Base-by-base conservation (phyloP, 306 rosid species). In the Cicer pinnatifidum region DNA sequence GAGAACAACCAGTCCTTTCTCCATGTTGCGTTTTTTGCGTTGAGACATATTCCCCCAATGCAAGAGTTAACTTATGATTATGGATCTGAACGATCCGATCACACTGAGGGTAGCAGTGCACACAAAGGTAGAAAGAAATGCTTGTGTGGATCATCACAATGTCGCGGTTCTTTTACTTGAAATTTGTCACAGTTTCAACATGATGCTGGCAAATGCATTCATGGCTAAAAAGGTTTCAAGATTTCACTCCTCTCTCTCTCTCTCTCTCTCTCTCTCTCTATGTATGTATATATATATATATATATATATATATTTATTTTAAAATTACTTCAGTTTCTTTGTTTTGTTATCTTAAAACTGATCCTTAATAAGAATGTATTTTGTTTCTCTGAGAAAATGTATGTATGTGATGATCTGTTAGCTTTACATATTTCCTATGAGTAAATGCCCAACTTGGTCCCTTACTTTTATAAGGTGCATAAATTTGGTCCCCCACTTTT, bases 51-150 rank as follows among this genome's bases (percentile, higher is more conserved):
- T 71, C 86, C 95, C 4, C 90, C 90, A 15, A 72, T 89, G 91
- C 79, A 81, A 59, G 91, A 89, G 84, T 81, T 89, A 78, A 87
- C 95, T 1, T 89, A 82, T 80, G 95, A 87, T 69, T 87, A 87
- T n/a, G 91, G 95, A 40, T 20, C 37, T 78, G 12, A 82, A 11
- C 13, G 35, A 7, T 54, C 91, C 40, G 80, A 19, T 59, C 75
- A 39, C 45, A 79, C 61, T 6, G 87, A n/a, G 75, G 77, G 84
- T 65, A 58, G 80, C 66, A 77, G 68, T 53, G 71, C 81, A 20
- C 68, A 8, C 73, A 82, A 64, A 50, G 80, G 87, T 77, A 82
- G 73, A 76, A 85, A 82, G 81, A 85, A 77, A 74, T 89, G 95
- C 76, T 79, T 87, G 13, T 87, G 95, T 45, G 78, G 83, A 73